Evolutionary conservation across 176 grass and related monocot genomes (phyloP).

Genomic region (Alloteropsis semialata): DNA sequence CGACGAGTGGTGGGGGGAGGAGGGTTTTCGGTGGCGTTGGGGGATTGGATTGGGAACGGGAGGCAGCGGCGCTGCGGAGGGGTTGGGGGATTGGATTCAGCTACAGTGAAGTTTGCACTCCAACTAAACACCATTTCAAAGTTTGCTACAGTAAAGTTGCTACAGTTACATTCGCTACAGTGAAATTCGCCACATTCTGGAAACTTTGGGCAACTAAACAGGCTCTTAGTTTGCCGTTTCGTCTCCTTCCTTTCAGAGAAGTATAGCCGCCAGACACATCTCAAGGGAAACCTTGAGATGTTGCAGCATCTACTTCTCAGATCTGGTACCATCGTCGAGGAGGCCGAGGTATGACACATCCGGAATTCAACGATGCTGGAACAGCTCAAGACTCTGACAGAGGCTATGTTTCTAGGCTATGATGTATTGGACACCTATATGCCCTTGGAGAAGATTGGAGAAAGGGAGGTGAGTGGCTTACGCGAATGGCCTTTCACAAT

Average conservation of each 20-base stretch:
- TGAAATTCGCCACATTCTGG: too few species aligned
- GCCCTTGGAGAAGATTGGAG: neutral
- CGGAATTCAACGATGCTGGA: neutral
- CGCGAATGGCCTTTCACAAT: neutral
- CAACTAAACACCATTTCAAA: too few species aligned
- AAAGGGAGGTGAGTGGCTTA: neutral
- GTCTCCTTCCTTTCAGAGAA: neutral
- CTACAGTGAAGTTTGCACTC: too few species aligned
- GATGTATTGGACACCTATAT: neutral
- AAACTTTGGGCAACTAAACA: too few species aligned
- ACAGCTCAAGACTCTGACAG: neutral
- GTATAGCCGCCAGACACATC: neutral
- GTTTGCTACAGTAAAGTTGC: too few species aligned
- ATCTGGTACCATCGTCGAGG: neutral
- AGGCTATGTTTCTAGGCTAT: conserved; percentile 8
- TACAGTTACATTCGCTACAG: too few species aligned
- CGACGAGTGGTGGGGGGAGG: too few species aligned
- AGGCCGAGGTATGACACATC: neutral
- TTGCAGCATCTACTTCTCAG: conserved; percentile 8
- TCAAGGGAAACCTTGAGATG: neutral
- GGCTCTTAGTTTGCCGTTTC: neutral
- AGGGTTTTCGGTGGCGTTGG: too few species aligned
- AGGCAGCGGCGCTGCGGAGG: too few species aligned
- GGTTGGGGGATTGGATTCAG: too few species aligned
- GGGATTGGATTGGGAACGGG: too few species aligned